phyloP scores from a whole-genome alignment of 352 stramenopile genomes.

The Phytophthora multivora region DNA sequence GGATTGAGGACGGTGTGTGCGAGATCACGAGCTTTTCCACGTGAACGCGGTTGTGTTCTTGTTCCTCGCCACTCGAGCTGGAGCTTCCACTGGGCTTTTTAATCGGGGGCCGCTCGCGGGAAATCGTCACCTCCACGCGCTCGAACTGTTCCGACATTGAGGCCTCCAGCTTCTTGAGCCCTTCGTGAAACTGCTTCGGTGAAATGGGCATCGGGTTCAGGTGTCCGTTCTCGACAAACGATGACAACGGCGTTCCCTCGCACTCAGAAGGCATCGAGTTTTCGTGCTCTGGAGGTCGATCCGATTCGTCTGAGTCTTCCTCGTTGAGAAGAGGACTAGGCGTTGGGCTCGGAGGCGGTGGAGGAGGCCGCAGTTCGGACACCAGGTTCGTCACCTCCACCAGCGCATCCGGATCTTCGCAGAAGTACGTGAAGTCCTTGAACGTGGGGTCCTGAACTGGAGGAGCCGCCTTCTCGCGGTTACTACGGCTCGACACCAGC shows the following conservation, averaged over 20 bases:
- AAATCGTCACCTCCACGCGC: conserved; percentile 82
- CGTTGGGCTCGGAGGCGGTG: conserved; percentile 30
- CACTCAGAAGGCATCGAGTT: conserved; percentile 40
- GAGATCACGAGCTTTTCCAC: conserved; percentile 54
- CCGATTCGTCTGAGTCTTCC: conserved; percentile 39
- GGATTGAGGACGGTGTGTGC: conserved; percentile 13
- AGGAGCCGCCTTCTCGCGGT: conserved; percentile 67
- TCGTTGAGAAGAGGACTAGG: conserved; percentile 35
- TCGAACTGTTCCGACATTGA: conserved; percentile 75
- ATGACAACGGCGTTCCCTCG: conserved; percentile 77
- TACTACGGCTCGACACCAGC: conserved; percentile 69
- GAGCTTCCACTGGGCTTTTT: conserved; percentile 38
- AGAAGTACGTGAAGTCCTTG: conserved; percentile 92
- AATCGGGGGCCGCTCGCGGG: conserved; percentile 56
- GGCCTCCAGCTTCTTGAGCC: conserved; percentile 70
- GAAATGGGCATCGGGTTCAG: conserved; percentile 61
- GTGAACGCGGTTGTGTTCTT: conserved; percentile 30
- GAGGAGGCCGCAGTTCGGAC: conserved; percentile 69
- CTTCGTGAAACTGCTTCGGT: conserved; percentile 55
- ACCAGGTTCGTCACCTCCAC: conserved; percentile 85
- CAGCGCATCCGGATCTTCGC: conserved; percentile 84
- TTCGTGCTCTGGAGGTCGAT: conserved; percentile 25
- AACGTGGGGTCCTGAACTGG: conserved; percentile 88
- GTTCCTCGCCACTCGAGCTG: conserved; percentile 40
- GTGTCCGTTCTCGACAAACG: conserved; percentile 80